A percentile compares a stretch with the other conserved stretches of the same genome.
Conservation (phyloP, 768 basidiomycete species). For the Suillus cothurnatus region DNA sequence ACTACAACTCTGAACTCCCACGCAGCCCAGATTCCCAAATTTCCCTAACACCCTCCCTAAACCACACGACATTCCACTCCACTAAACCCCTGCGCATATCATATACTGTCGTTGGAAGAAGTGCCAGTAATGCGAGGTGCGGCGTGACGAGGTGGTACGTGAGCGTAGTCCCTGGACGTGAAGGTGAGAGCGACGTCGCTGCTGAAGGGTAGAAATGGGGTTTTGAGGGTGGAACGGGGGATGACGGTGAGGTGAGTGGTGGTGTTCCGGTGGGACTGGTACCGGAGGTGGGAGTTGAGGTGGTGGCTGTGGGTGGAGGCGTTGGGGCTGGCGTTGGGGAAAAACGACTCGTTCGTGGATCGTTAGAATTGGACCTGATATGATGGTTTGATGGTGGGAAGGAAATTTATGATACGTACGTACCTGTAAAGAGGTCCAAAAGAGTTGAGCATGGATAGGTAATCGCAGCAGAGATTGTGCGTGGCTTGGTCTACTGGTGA, state of each 20-base stretch:
- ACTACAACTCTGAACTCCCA: conserved; percentile 38
- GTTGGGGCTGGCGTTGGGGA: conserved; percentile 12
- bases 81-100: conserved; percentile 74
- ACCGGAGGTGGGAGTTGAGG: neutral
- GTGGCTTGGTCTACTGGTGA: conserved; percentile 89
- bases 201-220: neutral
- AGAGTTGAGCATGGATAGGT: conserved; percentile 82
- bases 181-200: conserved; percentile 57
- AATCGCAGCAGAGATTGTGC: conserved; percentile 89
- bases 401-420: neutral
- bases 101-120: conserved; percentile 73
- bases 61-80: conserved; percentile 87
- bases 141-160: conserved; percentile 83
- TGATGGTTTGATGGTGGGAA: neutral
- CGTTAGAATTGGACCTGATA: neutral
- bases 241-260: neutral
- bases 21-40: conserved; percentile 64
- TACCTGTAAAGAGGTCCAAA: conserved; percentile 74
- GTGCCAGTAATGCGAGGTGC: conserved; percentile 67
- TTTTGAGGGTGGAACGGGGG: neutral
- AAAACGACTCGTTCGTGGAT: neutral
- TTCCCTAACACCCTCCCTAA: conserved; percentile 81
- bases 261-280: neutral
- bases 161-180: conserved; percentile 68
- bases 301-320: neutral